phyloP scores from a whole-genome alignment of 768 basidiomycete genomes.

The Termitomyces sp. region DNA sequence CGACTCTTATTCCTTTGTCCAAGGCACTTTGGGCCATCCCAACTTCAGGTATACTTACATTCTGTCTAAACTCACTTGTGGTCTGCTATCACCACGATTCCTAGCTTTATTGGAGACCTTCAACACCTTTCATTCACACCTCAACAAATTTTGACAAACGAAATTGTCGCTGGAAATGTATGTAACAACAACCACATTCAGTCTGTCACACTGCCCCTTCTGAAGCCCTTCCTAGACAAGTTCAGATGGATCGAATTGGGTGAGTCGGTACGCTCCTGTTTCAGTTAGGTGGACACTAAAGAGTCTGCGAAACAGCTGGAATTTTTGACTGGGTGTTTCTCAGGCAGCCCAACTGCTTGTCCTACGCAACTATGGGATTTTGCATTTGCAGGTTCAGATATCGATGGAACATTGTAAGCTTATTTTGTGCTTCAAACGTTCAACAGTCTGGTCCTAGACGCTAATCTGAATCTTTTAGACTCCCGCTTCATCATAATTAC shows the following conservation, averaged over 20 bases:
- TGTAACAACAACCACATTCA: neutral
- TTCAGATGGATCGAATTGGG: constrained; percentile 3
- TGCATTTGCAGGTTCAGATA: constrained; percentile 50
- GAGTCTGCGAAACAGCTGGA: constrained; percentile 31
- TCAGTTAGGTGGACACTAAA: neutral
- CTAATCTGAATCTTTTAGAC: neutral
- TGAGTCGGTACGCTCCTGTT: neutral
- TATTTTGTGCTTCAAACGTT: constrained; percentile 1
- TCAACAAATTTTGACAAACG: constrained; percentile 32
- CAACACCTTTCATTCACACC: constrained; percentile 37
- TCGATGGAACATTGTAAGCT: constrained; percentile 32
- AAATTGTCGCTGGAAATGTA: constrained; percentile 25
- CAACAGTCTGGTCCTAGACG: neutral
- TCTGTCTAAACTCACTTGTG: neutral
- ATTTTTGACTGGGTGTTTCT: constrained; percentile 47
- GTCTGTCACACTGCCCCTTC: neutral
- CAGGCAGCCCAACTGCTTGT: constrained; percentile 38
- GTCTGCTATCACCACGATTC: neutral
- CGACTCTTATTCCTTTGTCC: constrained; percentile 53
- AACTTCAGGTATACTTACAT: constrained; percentile 39
- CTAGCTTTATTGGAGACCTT: constrained; percentile 47
- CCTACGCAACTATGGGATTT: constrained; percentile 49
- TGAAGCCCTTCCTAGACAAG: neutral
- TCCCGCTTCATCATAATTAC: constrained; percentile 34
- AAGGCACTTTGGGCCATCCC: constrained; percentile 40